Percentiles rank a stretch among this genome's conserved stretches.
Evolutionary conservation across 768 basidiomycete species (phyloP).

Genomic region (Dictyophora rubrovolvata): DNA sequence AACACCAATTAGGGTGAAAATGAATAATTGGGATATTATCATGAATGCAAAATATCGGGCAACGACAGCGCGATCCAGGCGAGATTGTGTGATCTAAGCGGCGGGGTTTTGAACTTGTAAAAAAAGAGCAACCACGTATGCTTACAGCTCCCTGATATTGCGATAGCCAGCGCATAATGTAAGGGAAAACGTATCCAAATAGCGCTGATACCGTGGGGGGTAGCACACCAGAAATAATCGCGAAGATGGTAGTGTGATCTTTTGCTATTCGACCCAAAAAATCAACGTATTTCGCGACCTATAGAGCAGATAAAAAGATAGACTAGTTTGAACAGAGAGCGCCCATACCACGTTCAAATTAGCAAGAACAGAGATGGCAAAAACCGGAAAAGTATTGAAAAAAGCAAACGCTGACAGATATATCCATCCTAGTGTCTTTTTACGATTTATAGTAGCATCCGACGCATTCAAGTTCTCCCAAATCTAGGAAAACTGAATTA

Average conservation of each 20-base stretch:
- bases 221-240: conserved; percentile 83
- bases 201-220: conserved; percentile 82
- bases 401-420: conserved; percentile 75
- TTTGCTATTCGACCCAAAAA: conserved; percentile 69
- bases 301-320: not conserved
- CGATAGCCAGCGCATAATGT: conserved; percentile 78
- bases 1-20: conserved; percentile 90
- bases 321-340: not conserved
- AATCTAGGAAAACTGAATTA: conserved; percentile 35
- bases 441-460: conserved; percentile 52
- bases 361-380: conserved; percentile 83
- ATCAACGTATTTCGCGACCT: conserved; percentile 30
- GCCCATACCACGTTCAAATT: conserved; percentile 70
- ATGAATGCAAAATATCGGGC: conserved; percentile 92
- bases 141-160: conserved; percentile 50
- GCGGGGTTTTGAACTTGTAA: conserved; percentile 16
- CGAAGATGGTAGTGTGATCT: conserved; percentile 57
- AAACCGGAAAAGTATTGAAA: conserved; percentile 88
- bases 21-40: conserved; percentile 84
- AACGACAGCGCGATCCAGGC: conserved; percentile 82
- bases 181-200: conserved; percentile 85
- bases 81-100: conserved; percentile 59
- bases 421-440: conserved; percentile 66
- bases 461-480: conserved; percentile 86
- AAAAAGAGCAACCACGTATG: not conserved